A percentile compares a stretch with the other conserved stretches of the same genome.
Conservation (phyloP, 257 asterid species). For the Gardenia jasminoides region DNA sequence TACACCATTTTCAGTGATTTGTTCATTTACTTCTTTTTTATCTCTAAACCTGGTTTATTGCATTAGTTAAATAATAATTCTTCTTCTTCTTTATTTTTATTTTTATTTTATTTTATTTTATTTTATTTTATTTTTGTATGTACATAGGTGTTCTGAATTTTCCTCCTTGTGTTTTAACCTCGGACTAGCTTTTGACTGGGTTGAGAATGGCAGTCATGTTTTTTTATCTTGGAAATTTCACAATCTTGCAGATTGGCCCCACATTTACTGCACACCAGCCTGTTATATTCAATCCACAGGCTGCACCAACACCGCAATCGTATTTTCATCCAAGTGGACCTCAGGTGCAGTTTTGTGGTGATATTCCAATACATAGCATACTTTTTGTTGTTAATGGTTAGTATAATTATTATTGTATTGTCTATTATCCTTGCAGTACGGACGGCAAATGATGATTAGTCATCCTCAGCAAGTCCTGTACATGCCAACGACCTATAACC, state of each 20-base stretch:
- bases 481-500: constrained; percentile 67
- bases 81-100: too few species aligned
- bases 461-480: constrained; percentile 83
- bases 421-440: constrained; percentile 48
- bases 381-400: neutral
- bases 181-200: neutral
- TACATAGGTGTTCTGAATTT: constrained; percentile 2
- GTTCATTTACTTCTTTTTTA: too few species aligned
- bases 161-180: neutral
- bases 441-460: constrained; percentile 89
- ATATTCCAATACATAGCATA: constrained; percentile 9
- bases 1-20: too few species aligned
- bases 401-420: neutral
- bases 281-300: constrained; percentile 75
- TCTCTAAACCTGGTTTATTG: too few species aligned
- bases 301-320: constrained; percentile 60
- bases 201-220: neutral
- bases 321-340: constrained; percentile 89
- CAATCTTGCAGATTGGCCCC: constrained; percentile 63
- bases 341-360: constrained; percentile 56
- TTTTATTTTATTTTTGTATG: neutral
- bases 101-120: neutral
- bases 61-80: too few species aligned
- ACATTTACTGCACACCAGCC: constrained; percentile 66
- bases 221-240: neutral